Conservation (phyloP, 495 filamentous ascomycete genomes). For the Podospora tetraspora region DNA sequence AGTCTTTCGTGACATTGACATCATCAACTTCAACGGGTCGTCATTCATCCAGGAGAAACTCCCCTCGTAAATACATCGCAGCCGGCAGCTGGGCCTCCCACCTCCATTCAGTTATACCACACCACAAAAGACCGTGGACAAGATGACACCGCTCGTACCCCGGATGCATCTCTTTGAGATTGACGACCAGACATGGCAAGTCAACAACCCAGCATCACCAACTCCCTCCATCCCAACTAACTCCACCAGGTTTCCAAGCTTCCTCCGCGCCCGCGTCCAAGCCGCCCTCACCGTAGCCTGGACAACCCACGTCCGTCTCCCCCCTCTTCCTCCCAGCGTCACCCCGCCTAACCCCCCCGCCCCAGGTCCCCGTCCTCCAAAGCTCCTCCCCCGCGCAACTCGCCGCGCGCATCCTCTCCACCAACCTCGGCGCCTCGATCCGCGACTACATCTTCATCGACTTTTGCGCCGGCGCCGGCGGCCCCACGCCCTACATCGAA, state of each 20-base stretch:
- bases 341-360: neutral
- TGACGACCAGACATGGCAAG: constrained; percentile 49
- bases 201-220: neutral
- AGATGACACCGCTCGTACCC: constrained; percentile 46
- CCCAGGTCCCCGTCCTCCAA: constrained; percentile 41
- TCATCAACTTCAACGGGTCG: neutral
- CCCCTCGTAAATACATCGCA: neutral
- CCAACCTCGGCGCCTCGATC: constrained; percentile 36
- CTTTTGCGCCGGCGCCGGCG: constrained; percentile 70
- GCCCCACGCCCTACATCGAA: constrained; percentile 61
- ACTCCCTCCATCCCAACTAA: neutral
- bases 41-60: neutral
- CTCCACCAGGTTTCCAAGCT: constrained; percentile 46
- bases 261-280: constrained; percentile 48
- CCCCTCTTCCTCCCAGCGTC: neutral
- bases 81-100: neutral
- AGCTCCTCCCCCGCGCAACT: constrained; percentile 40
- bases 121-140: constrained; percentile 3
- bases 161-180: constrained; percentile 54
- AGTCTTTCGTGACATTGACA: neutral
- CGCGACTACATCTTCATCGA: constrained; percentile 56
- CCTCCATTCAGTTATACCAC: neutral
- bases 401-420: constrained; percentile 44
- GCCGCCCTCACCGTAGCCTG: constrained; percentile 47
- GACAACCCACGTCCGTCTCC: constrained; percentile 32